A percentile compares a stretch with the other conserved stretches of the same genome.
Conservation (phyloP, 805 yeast genomes). For the Sugiyamaella chiloensis region DNA sequence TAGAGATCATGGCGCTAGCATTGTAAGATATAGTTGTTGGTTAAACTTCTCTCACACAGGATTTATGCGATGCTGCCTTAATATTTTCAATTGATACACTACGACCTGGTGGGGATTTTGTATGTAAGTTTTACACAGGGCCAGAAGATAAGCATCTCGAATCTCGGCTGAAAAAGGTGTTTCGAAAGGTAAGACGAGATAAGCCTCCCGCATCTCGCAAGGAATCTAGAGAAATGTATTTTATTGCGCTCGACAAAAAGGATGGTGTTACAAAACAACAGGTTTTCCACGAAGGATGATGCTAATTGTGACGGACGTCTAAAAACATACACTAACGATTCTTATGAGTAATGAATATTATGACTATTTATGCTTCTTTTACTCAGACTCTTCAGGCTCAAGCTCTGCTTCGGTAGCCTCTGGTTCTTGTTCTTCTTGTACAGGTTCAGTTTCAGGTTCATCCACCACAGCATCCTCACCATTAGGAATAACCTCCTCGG, state of each 20-base stretch:
- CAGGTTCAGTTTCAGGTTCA: slow-evolving; percentile 19
- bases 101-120: slow-evolving; percentile 65
- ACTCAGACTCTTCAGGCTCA: slow-evolving; percentile 17
- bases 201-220: slow-evolving; percentile 81
- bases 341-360: slow-evolving; percentile 1
- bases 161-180: slow-evolving; percentile 52
- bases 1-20: slow-evolving; percentile 78
- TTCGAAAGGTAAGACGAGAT: slow-evolving; percentile 59
- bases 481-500: slow-evolving; percentile 22
- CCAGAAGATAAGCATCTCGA: slow-evolving; percentile 69
- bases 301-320: too few species aligned
- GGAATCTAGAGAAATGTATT: slow-evolving; percentile 80
- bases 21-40: slow-evolving; percentile 38
- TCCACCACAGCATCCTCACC: too few species aligned
- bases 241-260: slow-evolving; percentile 60
- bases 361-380: slow-evolving; percentile 1
- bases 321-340: not conserved
- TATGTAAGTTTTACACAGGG: slow-evolving; percentile 85
- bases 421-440: slow-evolving; percentile 20
- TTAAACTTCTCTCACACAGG: slow-evolving; percentile 37
- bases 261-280: slow-evolving; percentile 21
- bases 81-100: slow-evolving; percentile 70
- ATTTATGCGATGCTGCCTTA: slow-evolving; percentile 87
- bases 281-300: slow-evolving; percentile 12
- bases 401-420: slow-evolving; percentile 26